These are phyloP conservation scores for Leucaena leucocephala DNA, from an alignment of 306 rosid genomes.

Conservation along the genomic window DNA sequence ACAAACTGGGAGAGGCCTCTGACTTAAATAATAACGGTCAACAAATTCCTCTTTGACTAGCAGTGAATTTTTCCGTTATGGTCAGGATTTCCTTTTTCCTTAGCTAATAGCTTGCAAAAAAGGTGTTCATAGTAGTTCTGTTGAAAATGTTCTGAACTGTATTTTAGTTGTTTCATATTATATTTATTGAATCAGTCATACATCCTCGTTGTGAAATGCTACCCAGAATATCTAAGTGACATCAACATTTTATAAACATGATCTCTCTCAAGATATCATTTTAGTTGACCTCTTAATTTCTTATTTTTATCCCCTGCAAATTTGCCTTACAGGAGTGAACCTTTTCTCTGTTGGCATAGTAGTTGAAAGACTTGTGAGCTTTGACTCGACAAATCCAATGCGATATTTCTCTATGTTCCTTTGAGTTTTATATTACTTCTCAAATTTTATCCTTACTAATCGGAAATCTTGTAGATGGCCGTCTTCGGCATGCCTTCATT, in stretches of 20 bases:
- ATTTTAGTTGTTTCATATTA: neutral
- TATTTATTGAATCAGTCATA: neutral
- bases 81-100: neutral
- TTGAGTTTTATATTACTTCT: conserved; percentile 22
- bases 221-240: neutral
- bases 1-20: neutral
- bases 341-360: conserved; percentile 12
- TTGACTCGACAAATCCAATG: conserved; percentile 17
- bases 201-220: neutral
- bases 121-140: neutral
- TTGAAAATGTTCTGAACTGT: neutral
- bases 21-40: neutral
- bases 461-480: conserved; percentile 67
- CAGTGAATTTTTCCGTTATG: neutral
- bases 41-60: neutral
- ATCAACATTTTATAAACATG: neutral
- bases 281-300: conserved; percentile 17
- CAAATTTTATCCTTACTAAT: conserved; percentile 23
- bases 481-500: conserved; percentile 93
- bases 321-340: conserved; percentile 2
- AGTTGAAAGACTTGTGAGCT: conserved; percentile 28
- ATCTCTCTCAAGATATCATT: neutral
- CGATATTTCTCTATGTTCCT: conserved; percentile 18
- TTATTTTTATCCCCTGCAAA: conserved; percentile 19
- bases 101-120: neutral